Conservation (phyloP, 441 rosid species). For the Syzygium syzygioides region DNA sequence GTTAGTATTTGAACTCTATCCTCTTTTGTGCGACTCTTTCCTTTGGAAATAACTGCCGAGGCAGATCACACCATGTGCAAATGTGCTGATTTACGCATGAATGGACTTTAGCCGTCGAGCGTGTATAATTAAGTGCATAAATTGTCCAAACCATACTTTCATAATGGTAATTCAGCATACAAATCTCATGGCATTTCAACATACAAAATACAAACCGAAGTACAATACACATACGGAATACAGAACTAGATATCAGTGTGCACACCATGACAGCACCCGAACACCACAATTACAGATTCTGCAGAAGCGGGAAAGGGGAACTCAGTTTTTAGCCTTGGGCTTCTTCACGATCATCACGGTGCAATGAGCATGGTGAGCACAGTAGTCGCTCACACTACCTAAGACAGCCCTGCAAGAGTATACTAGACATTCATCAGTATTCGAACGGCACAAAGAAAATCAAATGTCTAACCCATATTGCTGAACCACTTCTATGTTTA, state of each 20-base stretch:
- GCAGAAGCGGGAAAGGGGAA: background rate
- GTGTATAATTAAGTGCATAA: background rate
- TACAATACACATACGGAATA: background rate
- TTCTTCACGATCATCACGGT: conserved; percentile 83
- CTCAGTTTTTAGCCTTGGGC: conserved; percentile 63
- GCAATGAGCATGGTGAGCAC: conserved; percentile 90
- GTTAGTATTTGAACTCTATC: background rate
- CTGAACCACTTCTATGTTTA: no score
- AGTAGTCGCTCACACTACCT: conserved; percentile 90
- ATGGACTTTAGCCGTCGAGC: background rate
- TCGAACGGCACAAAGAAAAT: background rate
- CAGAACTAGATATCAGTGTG: background rate
- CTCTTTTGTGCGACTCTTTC: background rate
- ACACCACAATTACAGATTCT: background rate
- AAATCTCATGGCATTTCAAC: background rate
- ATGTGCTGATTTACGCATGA: background rate
- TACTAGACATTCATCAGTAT: background rate
- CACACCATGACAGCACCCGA: background rate
- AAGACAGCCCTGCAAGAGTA: conserved; percentile 63
- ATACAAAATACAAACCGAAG: background rate
- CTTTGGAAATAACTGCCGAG: background rate
- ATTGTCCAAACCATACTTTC: background rate
- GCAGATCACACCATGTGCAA: background rate
- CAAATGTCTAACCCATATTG: no score
- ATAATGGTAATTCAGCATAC: background rate